Conservation (phyloP, 768 basidiomycete genomes). For the Mycena amicta region DNA sequence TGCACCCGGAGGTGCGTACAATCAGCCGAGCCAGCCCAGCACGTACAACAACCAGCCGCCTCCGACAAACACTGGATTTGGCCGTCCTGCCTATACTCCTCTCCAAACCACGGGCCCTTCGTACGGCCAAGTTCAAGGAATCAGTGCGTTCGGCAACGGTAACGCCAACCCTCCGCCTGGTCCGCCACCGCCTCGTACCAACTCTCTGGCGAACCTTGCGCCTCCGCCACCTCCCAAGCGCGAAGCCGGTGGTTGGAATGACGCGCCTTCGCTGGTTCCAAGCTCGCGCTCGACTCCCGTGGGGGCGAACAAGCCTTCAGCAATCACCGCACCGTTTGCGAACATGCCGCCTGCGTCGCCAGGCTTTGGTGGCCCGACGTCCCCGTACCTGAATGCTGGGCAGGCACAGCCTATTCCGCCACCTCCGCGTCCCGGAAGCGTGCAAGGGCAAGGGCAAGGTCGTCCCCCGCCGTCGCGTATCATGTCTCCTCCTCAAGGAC, state of each 20-base stretch:
- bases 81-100: conserved; percentile 13
- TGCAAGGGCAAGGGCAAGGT: conserved; percentile 41
- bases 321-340: conserved; percentile 91
- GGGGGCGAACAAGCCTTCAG: conserved; percentile 55
- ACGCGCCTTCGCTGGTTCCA: conserved; percentile 62
- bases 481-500: conserved; percentile 49
- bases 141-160: conserved; percentile 10
- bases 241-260: conserved; percentile 87
- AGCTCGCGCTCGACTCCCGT: conserved; percentile 51
- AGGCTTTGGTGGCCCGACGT: conserved; percentile 45
- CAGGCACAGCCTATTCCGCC: conserved; percentile 57
- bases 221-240: conserved; percentile 57
- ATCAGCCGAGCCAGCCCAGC: conserved; percentile 8
- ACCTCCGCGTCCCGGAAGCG: conserved; percentile 66
- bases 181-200: conserved; percentile 45
- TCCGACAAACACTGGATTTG: conserved; percentile 3
- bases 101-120: conserved; percentile 19
- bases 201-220: conserved; percentile 6
- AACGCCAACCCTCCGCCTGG: conserved; percentile 19
- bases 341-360: conserved; percentile 54
- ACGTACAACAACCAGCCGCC: conserved; percentile 5
- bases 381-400: conserved; percentile 47
- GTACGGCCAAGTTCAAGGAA: conserved; percentile 11
- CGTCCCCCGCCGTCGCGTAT: conserved; percentile 41
- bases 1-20: neutral